A percentile compares a stretch with the other conserved stretches of the same genome.
Evolutionary conservation across 108 stramenopile species (phyloP).

Genomic region (Pseudonitzschia multiseries): DNA sequence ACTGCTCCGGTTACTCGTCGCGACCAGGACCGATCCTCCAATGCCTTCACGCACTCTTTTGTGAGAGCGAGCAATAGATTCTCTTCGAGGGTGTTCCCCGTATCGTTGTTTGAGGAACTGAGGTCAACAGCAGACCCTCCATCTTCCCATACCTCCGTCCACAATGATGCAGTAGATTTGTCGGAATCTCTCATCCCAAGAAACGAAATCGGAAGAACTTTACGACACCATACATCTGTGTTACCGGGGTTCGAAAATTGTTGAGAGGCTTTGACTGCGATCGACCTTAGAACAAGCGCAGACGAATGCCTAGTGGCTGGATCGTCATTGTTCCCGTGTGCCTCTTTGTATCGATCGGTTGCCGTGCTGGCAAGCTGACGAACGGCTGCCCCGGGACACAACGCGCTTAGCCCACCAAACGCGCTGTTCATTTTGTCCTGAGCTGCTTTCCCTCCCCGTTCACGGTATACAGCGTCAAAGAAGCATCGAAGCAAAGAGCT

Average conservation of each 20-base stretch:
- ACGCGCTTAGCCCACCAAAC: constrained; percentile 65
- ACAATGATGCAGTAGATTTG: constrained; percentile 52
- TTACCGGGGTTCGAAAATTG: constrained; percentile 77
- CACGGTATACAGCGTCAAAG: constrained; percentile 74
- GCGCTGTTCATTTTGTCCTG: constrained; percentile 60
- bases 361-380: constrained; percentile 64
- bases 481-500: constrained; percentile 81
- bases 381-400: constrained; percentile 71
- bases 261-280: constrained; percentile 69
- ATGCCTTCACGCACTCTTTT: constrained; percentile 44
- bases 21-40: constrained; percentile 69
- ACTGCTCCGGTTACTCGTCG: constrained; percentile 58
- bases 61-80: constrained; percentile 54
- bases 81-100: constrained; percentile 66
- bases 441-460: constrained; percentile 60
- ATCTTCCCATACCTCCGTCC: constrained; percentile 89
- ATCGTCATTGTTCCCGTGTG: constrained; percentile 76
- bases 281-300: constrained; percentile 69
- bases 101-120: constrained; percentile 29
- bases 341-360: constrained; percentile 67
- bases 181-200: constrained; percentile 77
- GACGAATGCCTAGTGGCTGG: constrained; percentile 65
- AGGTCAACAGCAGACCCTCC: constrained; percentile 59
- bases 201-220: constrained; percentile 72
- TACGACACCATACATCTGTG: constrained; percentile 66